Base-by-base conservation (phyloP, 495 filamentous ascomycete genomes). In the Mytilinidion resinicola region DNA sequence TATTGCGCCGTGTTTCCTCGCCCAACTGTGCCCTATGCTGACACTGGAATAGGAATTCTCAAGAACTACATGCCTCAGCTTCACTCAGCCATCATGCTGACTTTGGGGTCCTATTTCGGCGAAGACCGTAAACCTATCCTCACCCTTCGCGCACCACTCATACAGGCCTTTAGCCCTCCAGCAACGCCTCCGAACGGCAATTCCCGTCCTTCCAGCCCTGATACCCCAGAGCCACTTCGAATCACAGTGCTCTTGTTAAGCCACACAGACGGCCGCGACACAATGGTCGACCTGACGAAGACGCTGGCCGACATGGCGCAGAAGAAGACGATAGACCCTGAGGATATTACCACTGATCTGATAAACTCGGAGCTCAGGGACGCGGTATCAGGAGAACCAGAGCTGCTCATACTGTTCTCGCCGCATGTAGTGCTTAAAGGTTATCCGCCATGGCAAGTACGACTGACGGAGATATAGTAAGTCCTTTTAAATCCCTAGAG, bases 401-500 rank as follows among this genome's bases (percentile, higher is more conserved):
- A 96, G 69, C 77, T 98, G 20, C 76, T 98, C 35, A 77, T 98
- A 35, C 76, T 96, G 0, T 96, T 98, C 70, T 84, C 85, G 10
- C 85, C 90, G 1, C 81, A 80, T 56, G 80, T 96, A 52, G 83
- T 86, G 63, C 74, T 98, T 46, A 85, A 89, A 52, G 92, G 92
- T 8, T 98, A 96, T 72, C 93, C 93, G 25, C 93, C 93, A 1
- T 98, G 93, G 93, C 93, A 96, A 71, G 78, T 96, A 47, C 79
- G 93, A 37, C 73, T 98, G 60, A 96, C 92, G 1, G 93, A 98
- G 78, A 96, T 98, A 58, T 96, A 88, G 66, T 69, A 59, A 61
- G 65, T 64, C 6, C 25, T 30, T 30, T 30, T 30, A 6, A 30
- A 30, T 30, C 25, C 25, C 6, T 30, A 6, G 25, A 30, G 3